phyloP scores from a whole-genome alignment of 306 rosid species.

The Cyclanthera cordifolia region DNA sequence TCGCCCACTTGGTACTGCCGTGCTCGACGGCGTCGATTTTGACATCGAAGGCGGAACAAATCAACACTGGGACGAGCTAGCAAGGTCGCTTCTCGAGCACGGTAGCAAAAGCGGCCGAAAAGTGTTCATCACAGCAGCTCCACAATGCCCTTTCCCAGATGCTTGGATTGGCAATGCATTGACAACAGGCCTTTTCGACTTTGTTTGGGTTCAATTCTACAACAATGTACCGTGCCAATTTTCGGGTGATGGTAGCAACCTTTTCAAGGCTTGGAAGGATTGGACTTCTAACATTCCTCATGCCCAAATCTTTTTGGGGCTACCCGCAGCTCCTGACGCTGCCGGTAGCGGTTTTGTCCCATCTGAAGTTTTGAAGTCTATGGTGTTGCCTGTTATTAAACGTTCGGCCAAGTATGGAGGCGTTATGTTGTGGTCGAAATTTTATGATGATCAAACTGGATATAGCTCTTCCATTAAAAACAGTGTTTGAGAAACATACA shows the following conservation, averaged over 20 bases:
- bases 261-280: slow-evolving; percentile 37
- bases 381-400: slow-evolving; percentile 44
- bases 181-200: slow-evolving; percentile 44
- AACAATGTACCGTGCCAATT: slow-evolving; percentile 40
- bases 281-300: slow-evolving; percentile 38
- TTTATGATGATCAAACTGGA: slow-evolving; percentile 39
- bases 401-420: slow-evolving; percentile 48
- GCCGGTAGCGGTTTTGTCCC: slow-evolving; percentile 54
- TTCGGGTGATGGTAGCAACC: slow-evolving; percentile 24
- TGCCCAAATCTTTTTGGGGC: slow-evolving; percentile 34
- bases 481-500: slow-evolving; percentile 14
- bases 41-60: slow-evolving; percentile 52
- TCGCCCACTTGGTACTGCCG: slow-evolving; percentile 42
- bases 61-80: slow-evolving; percentile 42
- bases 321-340: slow-evolving; percentile 41
- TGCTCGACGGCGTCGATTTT: slow-evolving; percentile 51
- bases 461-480: slow-evolving; percentile 48
- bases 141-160: slow-evolving; percentile 55
- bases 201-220: slow-evolving; percentile 55
- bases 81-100: slow-evolving; percentile 29
- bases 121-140: slow-evolving; percentile 42
- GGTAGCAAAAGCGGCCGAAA: slow-evolving; percentile 25
- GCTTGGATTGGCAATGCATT: slow-evolving; percentile 44
- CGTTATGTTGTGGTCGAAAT: slow-evolving; percentile 65
- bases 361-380: slow-evolving; percentile 18